These are phyloP conservation scores for Peniophora sp. DNA, from an alignment of 1,284 basidiomycete species.

Conservation along the genomic window DNA sequence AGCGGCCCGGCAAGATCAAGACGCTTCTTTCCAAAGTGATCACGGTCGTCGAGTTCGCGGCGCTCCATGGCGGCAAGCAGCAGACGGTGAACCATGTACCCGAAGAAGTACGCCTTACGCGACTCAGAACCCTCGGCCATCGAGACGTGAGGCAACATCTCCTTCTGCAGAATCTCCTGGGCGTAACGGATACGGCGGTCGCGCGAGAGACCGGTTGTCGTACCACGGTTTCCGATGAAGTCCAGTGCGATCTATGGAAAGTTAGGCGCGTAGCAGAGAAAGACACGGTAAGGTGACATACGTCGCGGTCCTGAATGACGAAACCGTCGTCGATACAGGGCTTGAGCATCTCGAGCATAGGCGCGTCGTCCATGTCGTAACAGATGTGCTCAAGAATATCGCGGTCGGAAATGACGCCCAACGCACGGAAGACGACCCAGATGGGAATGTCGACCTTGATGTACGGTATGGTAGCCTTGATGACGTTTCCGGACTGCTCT, in stretches of 20 bases:
- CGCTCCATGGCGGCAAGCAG: constrained; percentile 90
- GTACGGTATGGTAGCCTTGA: constrained; percentile 97
- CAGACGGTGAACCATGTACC: constrained; percentile 99
- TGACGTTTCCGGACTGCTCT: constrained; percentile 78
- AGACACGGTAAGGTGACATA: constrained; percentile 23
- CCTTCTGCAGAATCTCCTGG: constrained; percentile 97
- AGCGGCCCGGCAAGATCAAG: constrained; percentile 94
- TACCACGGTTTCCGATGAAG: constrained; percentile 97
- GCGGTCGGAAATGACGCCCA: constrained; percentile 96
- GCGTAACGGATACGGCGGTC: constrained; percentile 94
- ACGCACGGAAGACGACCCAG: constrained; percentile 97
- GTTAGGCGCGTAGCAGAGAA: constrained; percentile 1
- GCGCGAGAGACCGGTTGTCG: constrained; percentile 87
- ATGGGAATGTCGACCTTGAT: constrained; percentile 98
- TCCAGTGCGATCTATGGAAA: constrained; percentile 74
- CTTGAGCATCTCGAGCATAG: constrained; percentile 97
- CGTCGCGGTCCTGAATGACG: constrained; percentile 95
- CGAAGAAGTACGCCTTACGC: constrained; percentile 99
- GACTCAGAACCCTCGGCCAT: constrained; percentile 95
- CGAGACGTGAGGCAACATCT: constrained; percentile 97
- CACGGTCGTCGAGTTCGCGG: constrained; percentile 95
- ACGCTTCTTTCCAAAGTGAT: constrained; percentile 99
- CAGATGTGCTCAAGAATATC: constrained; percentile 98
- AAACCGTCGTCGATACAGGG: constrained; percentile 99
- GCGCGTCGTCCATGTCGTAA: constrained; percentile 93